A percentile compares a stretch with the other conserved stretches of the same genome.
Conservation (phyloP, 2,329 filamentous ascomycete species). For the Nigrospora sphaerica region DNA sequence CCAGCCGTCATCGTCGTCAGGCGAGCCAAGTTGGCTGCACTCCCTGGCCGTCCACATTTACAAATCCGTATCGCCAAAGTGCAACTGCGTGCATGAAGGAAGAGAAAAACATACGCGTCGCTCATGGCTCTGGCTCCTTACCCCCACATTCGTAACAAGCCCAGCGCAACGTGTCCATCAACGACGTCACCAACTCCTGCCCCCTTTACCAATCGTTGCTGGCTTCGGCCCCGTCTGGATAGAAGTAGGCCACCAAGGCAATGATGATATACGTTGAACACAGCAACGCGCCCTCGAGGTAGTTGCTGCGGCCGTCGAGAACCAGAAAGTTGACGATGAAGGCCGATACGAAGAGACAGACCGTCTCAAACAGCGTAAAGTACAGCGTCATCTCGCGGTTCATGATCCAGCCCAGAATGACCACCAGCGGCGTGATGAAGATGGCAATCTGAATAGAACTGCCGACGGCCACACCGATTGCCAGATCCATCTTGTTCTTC, state of each 20-base stretch:
- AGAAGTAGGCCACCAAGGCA: constrained; percentile 59
- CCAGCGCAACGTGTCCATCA: too few relatives aligned
- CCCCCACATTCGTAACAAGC: too few relatives aligned
- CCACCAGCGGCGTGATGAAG: constrained; percentile 63
- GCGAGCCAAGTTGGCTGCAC: too few relatives aligned
- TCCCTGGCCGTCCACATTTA: too few relatives aligned
- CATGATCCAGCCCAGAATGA: constrained; percentile 66
- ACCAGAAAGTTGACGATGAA: constrained; percentile 87
- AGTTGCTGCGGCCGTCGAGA: constrained; percentile 78
- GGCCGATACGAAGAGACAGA: constrained; percentile 75
- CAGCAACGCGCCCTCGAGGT: constrained; percentile 69
- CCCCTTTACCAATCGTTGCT: neutral
- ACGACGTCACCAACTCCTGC: too few relatives aligned
- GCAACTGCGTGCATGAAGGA: too few relatives aligned
- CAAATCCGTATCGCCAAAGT: too few relatives aligned
- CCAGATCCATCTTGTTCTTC: constrained; percentile 72
- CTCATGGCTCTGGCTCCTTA: too few relatives aligned
- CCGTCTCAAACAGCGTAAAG: constrained; percentile 84
- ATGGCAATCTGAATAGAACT: constrained; percentile 67
- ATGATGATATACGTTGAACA: constrained; percentile 65
- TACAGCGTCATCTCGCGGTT: constrained; percentile 68
- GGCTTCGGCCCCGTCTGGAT: constrained; percentile 44
- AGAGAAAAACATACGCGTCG: too few relatives aligned
- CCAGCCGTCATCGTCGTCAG: too few relatives aligned
- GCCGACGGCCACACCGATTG: constrained; percentile 65